phyloP scores from a whole-genome alignment of 495 filamentous ascomycete species.

The Aspergillus coremiiformis region DNA sequence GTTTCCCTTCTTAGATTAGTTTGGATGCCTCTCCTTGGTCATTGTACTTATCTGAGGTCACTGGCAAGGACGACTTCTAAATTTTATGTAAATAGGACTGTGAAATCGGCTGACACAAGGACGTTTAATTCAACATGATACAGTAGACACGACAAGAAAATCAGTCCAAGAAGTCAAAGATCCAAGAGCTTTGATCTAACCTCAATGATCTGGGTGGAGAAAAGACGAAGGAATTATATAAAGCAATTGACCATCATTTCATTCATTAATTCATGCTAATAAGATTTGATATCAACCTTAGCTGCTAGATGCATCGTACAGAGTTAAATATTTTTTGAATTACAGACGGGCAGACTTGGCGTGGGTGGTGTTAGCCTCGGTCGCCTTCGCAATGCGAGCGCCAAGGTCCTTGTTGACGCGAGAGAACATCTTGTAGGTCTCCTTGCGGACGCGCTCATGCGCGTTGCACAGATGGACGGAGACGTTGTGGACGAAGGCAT shows the following conservation, averaged over 20 bases:
- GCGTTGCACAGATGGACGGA: conserved; percentile 45
- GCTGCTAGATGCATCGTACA: neutral
- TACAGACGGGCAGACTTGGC: conserved; percentile 27
- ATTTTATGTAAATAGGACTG: too few relatives aligned
- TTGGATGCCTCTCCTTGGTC: too few relatives aligned
- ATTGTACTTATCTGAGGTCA: too few relatives aligned
- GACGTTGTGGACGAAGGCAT: conserved; percentile 59
- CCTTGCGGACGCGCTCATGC: conserved; percentile 44
- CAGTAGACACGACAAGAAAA: too few relatives aligned
- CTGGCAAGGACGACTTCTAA: too few relatives aligned
- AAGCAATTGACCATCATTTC: neutral
- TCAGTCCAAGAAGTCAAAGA: too few relatives aligned
- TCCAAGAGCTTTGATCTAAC: too few relatives aligned
- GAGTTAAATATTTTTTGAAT: neutral
- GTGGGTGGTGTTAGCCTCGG: conserved; percentile 28
- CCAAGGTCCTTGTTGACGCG: conserved; percentile 39
- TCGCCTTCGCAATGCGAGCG: conserved; percentile 37
- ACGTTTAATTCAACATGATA: too few relatives aligned
- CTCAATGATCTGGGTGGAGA: neutral
- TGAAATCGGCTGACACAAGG: too few relatives aligned
- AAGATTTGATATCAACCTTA: neutral
- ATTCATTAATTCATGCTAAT: neutral
- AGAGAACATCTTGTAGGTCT: conserved; percentile 48
- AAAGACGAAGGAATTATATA: neutral
- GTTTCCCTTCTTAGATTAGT: neutral